phyloP scores from a whole-genome alignment of 805 yeast species.

The Nakazawaea wickerhamii region DNA sequence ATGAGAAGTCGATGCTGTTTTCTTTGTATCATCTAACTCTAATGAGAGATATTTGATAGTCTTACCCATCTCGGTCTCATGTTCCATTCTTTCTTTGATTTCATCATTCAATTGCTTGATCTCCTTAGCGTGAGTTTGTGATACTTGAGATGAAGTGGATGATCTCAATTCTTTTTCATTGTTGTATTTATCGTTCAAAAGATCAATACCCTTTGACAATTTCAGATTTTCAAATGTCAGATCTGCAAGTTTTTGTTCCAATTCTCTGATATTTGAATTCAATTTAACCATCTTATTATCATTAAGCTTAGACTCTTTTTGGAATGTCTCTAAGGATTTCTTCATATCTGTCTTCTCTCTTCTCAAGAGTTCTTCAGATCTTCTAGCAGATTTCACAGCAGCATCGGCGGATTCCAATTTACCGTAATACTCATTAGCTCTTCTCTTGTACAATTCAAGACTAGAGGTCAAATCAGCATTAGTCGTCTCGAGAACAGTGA shows the following conservation, averaged over 20 bases:
- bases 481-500: conserved; percentile 52
- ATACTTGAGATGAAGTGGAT: conserved; percentile 25
- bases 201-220: conserved; percentile 39
- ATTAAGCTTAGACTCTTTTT: conserved; percentile 48
- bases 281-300: conserved; percentile 50
- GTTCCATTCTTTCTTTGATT: conserved; percentile 48
- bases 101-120: conserved; percentile 49
- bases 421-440: conserved; percentile 69
- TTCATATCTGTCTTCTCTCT: conserved; percentile 50
- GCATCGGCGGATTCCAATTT: conserved; percentile 78
- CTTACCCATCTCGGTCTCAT: conserved; percentile 62
- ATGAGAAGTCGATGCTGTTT: conserved; percentile 36
- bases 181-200: conserved; percentile 47
- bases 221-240: conserved; percentile 50
- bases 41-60: conserved; percentile 56
- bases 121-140: conserved; percentile 38
- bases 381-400: conserved; percentile 55
- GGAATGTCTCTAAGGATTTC: conserved; percentile 38
- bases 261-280: conserved; percentile 41
- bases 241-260: conserved; percentile 53
- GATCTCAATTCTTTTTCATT: conserved; percentile 34
- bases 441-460: conserved; percentile 55
- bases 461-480: conserved; percentile 50
- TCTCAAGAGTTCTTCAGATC: conserved; percentile 51
- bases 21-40: conserved; percentile 51